Conservation (phyloP, 1,284 basidiomycete species). For the Cryptococcus wingfieldii region DNA sequence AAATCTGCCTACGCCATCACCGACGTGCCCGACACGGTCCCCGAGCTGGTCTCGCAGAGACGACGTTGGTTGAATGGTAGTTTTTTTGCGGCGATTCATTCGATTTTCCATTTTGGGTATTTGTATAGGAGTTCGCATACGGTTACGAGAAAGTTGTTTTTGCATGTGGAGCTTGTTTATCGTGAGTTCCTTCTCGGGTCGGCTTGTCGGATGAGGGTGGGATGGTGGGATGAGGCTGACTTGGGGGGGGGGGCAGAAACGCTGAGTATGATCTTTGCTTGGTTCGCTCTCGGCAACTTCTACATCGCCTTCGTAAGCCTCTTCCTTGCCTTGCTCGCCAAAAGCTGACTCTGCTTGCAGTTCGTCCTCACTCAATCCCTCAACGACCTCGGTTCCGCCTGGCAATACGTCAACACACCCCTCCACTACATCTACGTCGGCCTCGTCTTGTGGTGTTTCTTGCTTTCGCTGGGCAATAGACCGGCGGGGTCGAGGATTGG, state of each 20-base stretch:
- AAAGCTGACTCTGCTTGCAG: constrained; percentile 52
- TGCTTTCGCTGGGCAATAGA: constrained; percentile 84
- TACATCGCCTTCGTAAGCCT: constrained; percentile 70
- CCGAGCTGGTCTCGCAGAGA: constrained; percentile 86
- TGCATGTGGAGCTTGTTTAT: constrained; percentile 91
- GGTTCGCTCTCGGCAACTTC: constrained; percentile 86
- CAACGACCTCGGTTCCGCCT: constrained; percentile 26
- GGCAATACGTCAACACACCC: constrained; percentile 66
- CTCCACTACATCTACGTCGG: constrained; percentile 85
- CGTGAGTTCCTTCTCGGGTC: constrained; percentile 46
- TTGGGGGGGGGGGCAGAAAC: constrained; percentile 51
- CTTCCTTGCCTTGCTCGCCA: constrained; percentile 18
- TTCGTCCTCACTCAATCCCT: constrained; percentile 31
- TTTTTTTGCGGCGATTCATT: constrained; percentile 91
- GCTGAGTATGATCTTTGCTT: constrained; percentile 84
- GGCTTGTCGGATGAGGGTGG: too few species aligned
- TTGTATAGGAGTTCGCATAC: constrained; percentile 84
- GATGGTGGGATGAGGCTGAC: not conserved
- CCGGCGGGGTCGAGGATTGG: constrained; percentile 81
- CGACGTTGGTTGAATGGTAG: constrained; percentile 83
- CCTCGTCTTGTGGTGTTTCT: constrained; percentile 80
- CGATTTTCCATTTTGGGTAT: constrained; percentile 84
- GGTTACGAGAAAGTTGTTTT: constrained; percentile 81
- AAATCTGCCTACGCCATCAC: constrained; percentile 89
- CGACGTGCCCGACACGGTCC: constrained; percentile 82